Base-by-base conservation (phyloP, 1,284 basidiomycete genomes). In the Phellopilus nigrolimitatus region DNA sequence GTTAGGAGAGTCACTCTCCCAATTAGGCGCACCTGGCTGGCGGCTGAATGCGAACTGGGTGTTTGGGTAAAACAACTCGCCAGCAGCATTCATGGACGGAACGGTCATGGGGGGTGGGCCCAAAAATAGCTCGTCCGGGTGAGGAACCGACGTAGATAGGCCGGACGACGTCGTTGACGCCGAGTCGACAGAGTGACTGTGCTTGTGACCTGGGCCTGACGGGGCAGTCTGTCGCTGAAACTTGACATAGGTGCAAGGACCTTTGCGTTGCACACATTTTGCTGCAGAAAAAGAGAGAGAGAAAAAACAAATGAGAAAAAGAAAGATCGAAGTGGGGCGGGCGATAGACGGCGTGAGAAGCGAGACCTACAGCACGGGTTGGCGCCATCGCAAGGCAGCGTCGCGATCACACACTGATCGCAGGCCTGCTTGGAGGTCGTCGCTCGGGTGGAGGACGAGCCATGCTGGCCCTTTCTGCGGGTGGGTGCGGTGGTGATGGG, bases 361-460 rank as follows among this genome's bases (percentile, higher is more conserved):
- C 38, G 47, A 33, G 49, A 64, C 68, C 59, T 34, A 80, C 84
- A 72, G 61, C 90, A 93, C 1, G 90, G 90, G 61, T 86, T 87
- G 48, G 78, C 77, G 41, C 86, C 87, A 61, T 91, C 88, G 60
- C 90, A 94, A 0, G 87, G 83, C 7, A 91, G 72, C 60, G 81
- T 86, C 7, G 80, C 78, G 60, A 87, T 82, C 53, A 91, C 88
- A 62, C 90, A 93, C 61, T 92, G 88, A 66, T 92, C 90, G 63
- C 90, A 92, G 3, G 84, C 84, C 62, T 88, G 85, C 62, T 87
- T 88, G 17, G 80, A 84, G 6, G 84, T 87, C 2, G 84, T 84
- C 1, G 84, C 86, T 19, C 84, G 72, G 4, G 82, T 78, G 1
- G 81, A 77, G 0, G 80, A 78, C 0, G 78, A 73, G 1, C 78